Percentiles rank a stretch among this genome's conserved stretches.
These are phyloP conservation scores for Cercospora canescens DNA, from an alignment of 2,329 filamentous ascomycete species.

Conservation along the genomic window DNA sequence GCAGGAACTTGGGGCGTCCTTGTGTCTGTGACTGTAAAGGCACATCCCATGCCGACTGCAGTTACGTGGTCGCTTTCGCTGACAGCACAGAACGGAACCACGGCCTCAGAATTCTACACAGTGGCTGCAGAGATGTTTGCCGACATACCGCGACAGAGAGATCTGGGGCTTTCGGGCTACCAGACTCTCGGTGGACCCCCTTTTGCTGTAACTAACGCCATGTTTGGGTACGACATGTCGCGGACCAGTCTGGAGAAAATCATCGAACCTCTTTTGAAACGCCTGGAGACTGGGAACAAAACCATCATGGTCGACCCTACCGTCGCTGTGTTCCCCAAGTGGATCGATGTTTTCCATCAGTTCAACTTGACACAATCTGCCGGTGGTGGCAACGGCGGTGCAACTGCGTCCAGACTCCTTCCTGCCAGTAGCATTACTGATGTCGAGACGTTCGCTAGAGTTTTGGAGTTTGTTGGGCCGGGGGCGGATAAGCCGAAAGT, in stretches of 20 bases:
- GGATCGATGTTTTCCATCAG: slow-evolving; percentile 11
- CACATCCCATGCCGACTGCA: slow-evolving; percentile 8
- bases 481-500: not conserved
- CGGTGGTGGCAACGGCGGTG: not conserved
- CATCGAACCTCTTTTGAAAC: not conserved
- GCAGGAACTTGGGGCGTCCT: slow-evolving; percentile 8
- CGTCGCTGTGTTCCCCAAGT: not conserved
- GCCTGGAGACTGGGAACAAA: not conserved
- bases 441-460: not conserved
- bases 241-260: not conserved
- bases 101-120: not conserved
- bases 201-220: not conserved
- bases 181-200: slow-evolving; percentile 5
- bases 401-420: not conserved
- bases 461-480: not conserved
- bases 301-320: not conserved
- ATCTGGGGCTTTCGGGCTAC: not conserved
- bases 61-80: slow-evolving; percentile 3
- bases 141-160: not conserved
- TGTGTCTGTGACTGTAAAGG: slow-evolving; percentile 46
- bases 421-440: not conserved
- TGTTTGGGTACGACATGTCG: slow-evolving; percentile 1
- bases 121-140: not conserved
- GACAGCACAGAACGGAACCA: not conserved
- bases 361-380: slow-evolving; percentile 8